phyloP scores from a whole-genome alignment of 2,329 filamentous ascomycete genomes.

The Diaporthe velutina region DNA sequence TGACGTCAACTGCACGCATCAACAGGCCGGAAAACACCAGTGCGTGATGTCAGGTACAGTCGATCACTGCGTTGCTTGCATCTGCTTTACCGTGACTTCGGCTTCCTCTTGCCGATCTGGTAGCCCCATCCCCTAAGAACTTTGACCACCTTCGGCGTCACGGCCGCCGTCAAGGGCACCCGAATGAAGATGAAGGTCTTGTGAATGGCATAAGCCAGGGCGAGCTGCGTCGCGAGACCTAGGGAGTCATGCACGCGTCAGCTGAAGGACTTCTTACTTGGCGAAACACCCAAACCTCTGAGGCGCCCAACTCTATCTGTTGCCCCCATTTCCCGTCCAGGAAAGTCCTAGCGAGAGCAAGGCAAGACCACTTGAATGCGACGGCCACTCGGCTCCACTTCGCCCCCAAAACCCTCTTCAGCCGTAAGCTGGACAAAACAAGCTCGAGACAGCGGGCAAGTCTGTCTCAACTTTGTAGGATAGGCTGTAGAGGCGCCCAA shows the following conservation, averaged over 20 bases:
- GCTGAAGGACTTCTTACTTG: neutral
- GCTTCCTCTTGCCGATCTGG: slow-evolving; percentile 84
- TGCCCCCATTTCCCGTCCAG: neutral
- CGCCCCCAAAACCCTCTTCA: neutral
- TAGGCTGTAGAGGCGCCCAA: neutral
- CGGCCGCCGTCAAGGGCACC: slow-evolving; percentile 90
- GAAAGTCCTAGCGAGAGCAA: slow-evolving; percentile 6
- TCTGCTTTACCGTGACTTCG: slow-evolving; percentile 35
- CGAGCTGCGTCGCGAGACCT: slow-evolving; percentile 84
- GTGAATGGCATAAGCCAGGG: slow-evolving; percentile 95
- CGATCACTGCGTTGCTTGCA: slow-evolving; percentile 34
- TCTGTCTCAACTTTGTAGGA: neutral
- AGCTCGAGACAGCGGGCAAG: neutral
- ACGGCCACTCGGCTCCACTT: neutral
- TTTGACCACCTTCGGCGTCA: slow-evolving; percentile 96
- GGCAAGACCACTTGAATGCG: neutral
- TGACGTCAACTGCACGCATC: slow-evolving; percentile 35
- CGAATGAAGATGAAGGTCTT: slow-evolving; percentile 97
- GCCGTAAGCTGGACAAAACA: neutral
- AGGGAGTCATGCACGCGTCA: slow-evolving; percentile 21
- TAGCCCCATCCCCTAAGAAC: slow-evolving; percentile 89
- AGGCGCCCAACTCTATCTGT: slow-evolving; percentile 7
- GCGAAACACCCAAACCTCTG: neutral
- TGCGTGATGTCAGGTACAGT: neutral
- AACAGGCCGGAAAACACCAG: neutral